Base-by-base conservation (phyloP, 2,329 filamentous ascomycete species). In the Neocucurbitaria cava region DNA sequence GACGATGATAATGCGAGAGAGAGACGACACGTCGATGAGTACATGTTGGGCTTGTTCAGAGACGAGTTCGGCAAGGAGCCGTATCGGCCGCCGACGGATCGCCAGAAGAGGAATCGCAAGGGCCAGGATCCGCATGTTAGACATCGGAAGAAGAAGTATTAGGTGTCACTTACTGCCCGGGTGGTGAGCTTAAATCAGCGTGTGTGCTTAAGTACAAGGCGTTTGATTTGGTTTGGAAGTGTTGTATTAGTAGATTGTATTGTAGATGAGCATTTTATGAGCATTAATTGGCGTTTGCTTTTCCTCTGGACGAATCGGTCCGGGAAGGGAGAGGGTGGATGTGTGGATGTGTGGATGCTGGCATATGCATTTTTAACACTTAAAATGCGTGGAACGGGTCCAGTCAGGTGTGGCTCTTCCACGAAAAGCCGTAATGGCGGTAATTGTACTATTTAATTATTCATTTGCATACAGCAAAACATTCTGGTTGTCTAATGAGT, bases 51-150 rank as follows among this genome's bases (percentile, higher is more conserved):
- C 9, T 39, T 67, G 45, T 70, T 55, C 23, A 57, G 71, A 2
- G 69, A 71, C 26, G 72, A 76, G 43, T 73, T 53, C 41, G 71
- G 71, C 18, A 65, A 69, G 24, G 72, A 74, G 52, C 67, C 71
- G 7, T 75, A 69, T 26, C 62, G 56, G 28, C 71, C 71, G 43
- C 65, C 66, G 5, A 69, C 64, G 5, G 70, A 74, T 45, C 59
- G 71, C n/a, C 68, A 71, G 52, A 73, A 68, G 56, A 61, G 66
- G 40, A 61, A 61, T 30, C 46, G 68, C 3, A 74, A 71, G 47
- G 70, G 71, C 1, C 55, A 64, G 46, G 71, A 74, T 65, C 62
- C 62, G 35, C 70, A 74, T 66, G 61, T 71, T 1, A 60, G 64
- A 58, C 50, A 59, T 15, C 45, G 64, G 43, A 73, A 70, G 62